A percentile compares a stretch with the other conserved stretches of the same genome.
Conservation (phyloP, 2,329 filamentous ascomycete genomes). For the Ceratocystis lukuohia region DNA sequence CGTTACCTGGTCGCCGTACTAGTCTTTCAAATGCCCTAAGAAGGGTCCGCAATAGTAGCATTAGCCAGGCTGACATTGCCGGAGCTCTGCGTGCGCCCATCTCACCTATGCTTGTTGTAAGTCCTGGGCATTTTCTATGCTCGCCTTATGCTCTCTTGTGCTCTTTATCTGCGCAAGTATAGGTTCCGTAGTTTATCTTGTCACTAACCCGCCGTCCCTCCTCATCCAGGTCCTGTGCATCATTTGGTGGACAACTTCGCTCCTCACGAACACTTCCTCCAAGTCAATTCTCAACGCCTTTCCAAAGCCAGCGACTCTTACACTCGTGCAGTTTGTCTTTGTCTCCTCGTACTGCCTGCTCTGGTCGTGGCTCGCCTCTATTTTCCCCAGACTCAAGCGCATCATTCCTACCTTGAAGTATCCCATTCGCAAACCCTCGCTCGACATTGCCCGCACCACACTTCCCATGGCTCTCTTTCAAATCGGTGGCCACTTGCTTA, state of each 20-base stretch:
- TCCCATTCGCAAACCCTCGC: conserved; percentile 67
- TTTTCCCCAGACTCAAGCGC: conserved; percentile 57
- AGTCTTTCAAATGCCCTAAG: conserved; percentile 56
- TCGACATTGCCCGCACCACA: conserved; percentile 72
- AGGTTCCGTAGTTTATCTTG: background rate
- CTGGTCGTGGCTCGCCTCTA: conserved; percentile 59
- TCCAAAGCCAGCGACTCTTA: conserved; percentile 80
- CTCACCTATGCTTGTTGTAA: conserved; percentile 76
- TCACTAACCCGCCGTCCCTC: background rate
- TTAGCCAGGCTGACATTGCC: conserved; percentile 86
- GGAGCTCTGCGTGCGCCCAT: conserved; percentile 82
- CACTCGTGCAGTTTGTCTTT: conserved; percentile 83
- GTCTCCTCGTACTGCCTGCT: conserved; percentile 79
- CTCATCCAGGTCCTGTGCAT: conserved; percentile 61
- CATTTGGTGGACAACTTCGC: conserved; percentile 89
- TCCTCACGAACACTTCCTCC: conserved; percentile 91
- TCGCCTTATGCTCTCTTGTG: background rate
- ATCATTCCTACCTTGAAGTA: conserved; percentile 68
- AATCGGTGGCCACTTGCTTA: conserved; percentile 83
- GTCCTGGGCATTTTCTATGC: conserved; percentile 17
- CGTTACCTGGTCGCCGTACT: conserved; percentile 10
- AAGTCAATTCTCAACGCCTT: conserved; percentile 93
- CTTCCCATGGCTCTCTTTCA: conserved; percentile 89
- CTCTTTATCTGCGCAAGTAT: background rate
- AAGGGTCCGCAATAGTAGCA: conserved; percentile 71